Evolutionary conservation across 1,284 basidiomycete genomes (phyloP).

Genomic region (Papiliotrema flavescens): DNA sequence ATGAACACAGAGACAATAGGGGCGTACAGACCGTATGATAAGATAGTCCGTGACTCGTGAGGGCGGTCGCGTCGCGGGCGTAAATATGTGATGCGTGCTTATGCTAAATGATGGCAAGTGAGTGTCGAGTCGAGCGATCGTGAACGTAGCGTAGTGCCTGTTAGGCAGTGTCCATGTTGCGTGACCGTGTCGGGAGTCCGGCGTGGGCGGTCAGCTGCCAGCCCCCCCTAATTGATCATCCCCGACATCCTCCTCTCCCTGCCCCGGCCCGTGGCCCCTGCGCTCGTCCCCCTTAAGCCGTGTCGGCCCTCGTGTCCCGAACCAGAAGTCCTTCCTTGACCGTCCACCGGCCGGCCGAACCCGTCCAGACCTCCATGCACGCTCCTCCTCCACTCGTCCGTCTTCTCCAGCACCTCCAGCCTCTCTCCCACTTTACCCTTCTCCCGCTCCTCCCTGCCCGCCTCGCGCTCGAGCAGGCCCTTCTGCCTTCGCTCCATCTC

Average conservation of each 20-base stretch:
- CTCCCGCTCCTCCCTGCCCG: constrained; percentile 8
- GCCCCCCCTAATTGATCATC: background rate
- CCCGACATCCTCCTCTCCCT: background rate
- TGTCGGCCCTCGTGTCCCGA: background rate
- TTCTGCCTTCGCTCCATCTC: constrained; percentile 21
- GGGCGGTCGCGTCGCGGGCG: no score
- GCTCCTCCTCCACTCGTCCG: constrained; percentile 38
- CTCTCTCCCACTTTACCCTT: constrained; percentile 7
- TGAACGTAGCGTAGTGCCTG: no score
- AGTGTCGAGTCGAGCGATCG: no score
- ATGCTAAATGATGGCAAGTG: no score
- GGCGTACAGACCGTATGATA: no score
- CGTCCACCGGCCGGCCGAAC: background rate
- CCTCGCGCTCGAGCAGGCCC: constrained; percentile 7
- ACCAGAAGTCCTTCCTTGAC: background rate
- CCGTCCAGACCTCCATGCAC: constrained; percentile 10
- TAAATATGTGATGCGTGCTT: no score
- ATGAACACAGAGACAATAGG: no score
- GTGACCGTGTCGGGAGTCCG: no score
- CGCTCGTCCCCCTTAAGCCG: background rate
- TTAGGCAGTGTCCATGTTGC: no score
- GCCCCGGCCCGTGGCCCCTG: background rate
- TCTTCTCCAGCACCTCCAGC: constrained; percentile 18
- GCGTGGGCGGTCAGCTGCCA: no score
- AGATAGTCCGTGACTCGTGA: no score